Conservation (phyloP, 768 basidiomycete genomes). For the Auricularia sp. region DNA sequence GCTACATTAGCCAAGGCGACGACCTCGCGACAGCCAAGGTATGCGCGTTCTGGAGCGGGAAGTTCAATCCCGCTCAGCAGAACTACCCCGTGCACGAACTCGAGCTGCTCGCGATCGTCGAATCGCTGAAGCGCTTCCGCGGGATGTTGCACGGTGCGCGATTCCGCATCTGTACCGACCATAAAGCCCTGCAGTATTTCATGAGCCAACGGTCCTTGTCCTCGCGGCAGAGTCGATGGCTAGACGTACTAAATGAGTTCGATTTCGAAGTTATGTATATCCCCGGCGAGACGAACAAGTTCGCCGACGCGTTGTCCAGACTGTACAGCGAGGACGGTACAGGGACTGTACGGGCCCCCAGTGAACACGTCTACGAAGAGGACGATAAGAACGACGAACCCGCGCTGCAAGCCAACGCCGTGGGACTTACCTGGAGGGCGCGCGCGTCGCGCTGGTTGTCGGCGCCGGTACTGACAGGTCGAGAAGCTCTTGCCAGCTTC, state of each 20-base stretch:
- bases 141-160: slow-evolving; percentile 20
- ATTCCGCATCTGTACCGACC: slow-evolving; percentile 6
- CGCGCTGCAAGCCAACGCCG: too few relatives aligned
- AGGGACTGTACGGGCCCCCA: slow-evolving; percentile 13
- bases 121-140: slow-evolving; percentile 24
- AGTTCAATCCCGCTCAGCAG: slow-evolving; percentile 26
- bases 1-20: slow-evolving; percentile 18
- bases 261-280: slow-evolving; percentile 5
- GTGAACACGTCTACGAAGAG: slow-evolving; percentile 13
- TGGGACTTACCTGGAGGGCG: too few relatives aligned
- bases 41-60: slow-evolving; percentile 27
- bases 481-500: too few relatives aligned
- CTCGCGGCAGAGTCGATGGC: not conserved
- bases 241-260: slow-evolving; percentile 4
- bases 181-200: slow-evolving; percentile 4
- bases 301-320: slow-evolving; percentile 14
- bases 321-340: slow-evolving; percentile 15
- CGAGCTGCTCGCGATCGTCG: slow-evolving; percentile 25
- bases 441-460: too few relatives aligned
- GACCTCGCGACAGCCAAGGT: slow-evolving; percentile 17
- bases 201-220: not conserved
- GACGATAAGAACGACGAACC: not conserved
- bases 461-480: too few relatives aligned
- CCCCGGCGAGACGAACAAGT: not conserved
- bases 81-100: slow-evolving; percentile 33